Base-by-base conservation (phyloP, 2,329 filamentous ascomycete genomes). In the Pestalotiopsis sp. region DNA sequence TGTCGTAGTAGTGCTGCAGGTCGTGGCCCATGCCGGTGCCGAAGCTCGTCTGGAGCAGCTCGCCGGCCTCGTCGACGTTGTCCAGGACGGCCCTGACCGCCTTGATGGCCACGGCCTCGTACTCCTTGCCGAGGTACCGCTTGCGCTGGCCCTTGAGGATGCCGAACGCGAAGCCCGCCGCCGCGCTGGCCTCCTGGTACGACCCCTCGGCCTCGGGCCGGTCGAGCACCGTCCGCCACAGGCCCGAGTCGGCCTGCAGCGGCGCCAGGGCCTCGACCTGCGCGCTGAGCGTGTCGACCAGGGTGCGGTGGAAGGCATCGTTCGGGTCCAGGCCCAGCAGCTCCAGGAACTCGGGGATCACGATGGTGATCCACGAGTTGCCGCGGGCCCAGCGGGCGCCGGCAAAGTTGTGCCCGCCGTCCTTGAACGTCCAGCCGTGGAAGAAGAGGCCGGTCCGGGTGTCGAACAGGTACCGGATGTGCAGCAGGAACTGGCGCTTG, bases 311-410 rank as follows among this genome's bases (percentile, higher is more conserved):
- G 31, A 94, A 82, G 0, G 91, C 86, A 72, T 94, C 91, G 69
- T 91, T 88, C 2, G 82, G 77, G 2, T 85, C 80, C 31, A 94
- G 80, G 52, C 91, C 86, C 52, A 95, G 81, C 64, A 95, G 78
- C 76, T 95, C 93, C 67, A 95, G 85, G 72, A 95, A 92, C 75
- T 95, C 93, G 0, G 92, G 92, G 66, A 95, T 92, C n/a, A 89
- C 92, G 69, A 95, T 95, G 0, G 92, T 95, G 61, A 95, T 77
- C 93, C 93, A 95, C 70, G 85, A 86, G 76, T 93, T 93, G 20
- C 88, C 87, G 31, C 88, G 79, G 1, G 86, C 88, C 88, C 88
- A 90, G 9, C 85, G 77, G 0, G 87, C 88, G 63, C 82, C 77
- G 0, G 88, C 88, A 72, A 90, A 90, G 77, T 90, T 88, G 76